Evolutionary conservation across 169 alveolate species (phyloP).

Genomic region (Perkinsus chesapeaki): DNA sequence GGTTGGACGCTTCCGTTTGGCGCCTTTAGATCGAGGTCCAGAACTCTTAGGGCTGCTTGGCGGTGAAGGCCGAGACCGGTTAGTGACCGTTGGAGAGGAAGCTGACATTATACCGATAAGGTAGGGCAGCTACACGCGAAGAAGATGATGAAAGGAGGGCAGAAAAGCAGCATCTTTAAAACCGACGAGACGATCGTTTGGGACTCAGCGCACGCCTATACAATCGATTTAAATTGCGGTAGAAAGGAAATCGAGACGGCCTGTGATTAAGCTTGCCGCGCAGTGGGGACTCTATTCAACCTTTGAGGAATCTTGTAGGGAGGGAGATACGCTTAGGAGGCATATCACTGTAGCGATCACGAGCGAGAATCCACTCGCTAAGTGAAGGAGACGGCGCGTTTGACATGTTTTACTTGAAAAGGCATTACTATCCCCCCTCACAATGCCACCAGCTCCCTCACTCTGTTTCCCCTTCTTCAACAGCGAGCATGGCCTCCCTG

Average conservation of each 20-base stretch:
- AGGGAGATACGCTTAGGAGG: too few relatives aligned
- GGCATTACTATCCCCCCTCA: too few relatives aligned
- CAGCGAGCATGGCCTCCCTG: too few relatives aligned
- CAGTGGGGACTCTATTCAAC: too few relatives aligned
- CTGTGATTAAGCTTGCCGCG: too few relatives aligned
- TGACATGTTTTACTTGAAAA: too few relatives aligned
- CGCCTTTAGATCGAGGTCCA: not conserved
- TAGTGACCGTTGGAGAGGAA: not conserved
- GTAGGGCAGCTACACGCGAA: not conserved
- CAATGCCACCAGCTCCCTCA: too few relatives aligned
- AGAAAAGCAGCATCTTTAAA: not conserved
- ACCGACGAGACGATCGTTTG: not conserved
- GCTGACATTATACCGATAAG: not conserved
- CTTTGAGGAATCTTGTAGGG: too few relatives aligned
- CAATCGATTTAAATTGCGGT: not conserved
- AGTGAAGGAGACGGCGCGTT: too few relatives aligned
- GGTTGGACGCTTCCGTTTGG: not conserved
- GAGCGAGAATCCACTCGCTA: too few relatives aligned
- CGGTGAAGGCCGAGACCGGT: not conserved
- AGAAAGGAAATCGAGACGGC: not conserved
- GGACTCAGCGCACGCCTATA: not conserved
- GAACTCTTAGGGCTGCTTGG: not conserved
- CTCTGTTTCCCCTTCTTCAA: too few relatives aligned
- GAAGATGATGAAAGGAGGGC: not conserved
- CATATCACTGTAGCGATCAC: too few relatives aligned